Evolutionary conservation across 305 asterid genomes (phyloP).

Genomic region (Caryopteris hybrid): DNA sequence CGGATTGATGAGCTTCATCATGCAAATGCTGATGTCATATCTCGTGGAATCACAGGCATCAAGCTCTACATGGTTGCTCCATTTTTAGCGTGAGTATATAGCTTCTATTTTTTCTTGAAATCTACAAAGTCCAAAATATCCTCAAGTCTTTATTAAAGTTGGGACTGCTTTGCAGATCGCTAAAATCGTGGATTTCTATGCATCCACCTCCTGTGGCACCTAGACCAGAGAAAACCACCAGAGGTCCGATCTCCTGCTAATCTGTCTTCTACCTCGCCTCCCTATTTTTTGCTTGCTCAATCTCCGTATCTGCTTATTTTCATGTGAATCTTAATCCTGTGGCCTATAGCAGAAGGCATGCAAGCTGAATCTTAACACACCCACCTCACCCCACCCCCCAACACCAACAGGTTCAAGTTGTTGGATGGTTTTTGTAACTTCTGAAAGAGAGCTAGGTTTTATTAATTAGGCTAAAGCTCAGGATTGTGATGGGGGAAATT

Average conservation of each 20-base stretch:
- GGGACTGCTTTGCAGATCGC: conserved; percentile 51
- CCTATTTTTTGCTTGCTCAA: background rate
- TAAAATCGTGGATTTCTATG: conserved; percentile 72
- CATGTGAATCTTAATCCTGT: background rate
- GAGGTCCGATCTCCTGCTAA: conserved; percentile 35
- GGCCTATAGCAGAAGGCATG: too few species aligned
- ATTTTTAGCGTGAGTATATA: conserved; percentile 63
- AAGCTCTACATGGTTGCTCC: conserved; percentile 99
- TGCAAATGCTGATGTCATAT: conserved; percentile 79
- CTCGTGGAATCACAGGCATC: conserved; percentile 84
- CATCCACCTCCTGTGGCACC: conserved; percentile 66
- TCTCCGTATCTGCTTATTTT: conserved; percentile 4
- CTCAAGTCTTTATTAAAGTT: background rate
- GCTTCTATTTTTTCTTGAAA: background rate
- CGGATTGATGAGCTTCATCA: conserved; percentile 84
- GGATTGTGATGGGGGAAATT: too few species aligned
- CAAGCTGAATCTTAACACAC: too few species aligned
- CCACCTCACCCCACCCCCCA: too few species aligned
- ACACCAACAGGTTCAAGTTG: too few species aligned
- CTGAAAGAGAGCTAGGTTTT: too few species aligned
- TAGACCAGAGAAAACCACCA: conserved; percentile 53
- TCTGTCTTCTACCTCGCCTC: background rate
- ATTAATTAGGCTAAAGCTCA: too few species aligned
- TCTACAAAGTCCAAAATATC: background rate
- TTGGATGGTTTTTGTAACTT: too few species aligned